A percentile compares a stretch with the other conserved stretches of the same genome.
Conservation (phyloP, 192 early-diverging fungal genomes). For the Ramicandelaber brevisporus region DNA sequence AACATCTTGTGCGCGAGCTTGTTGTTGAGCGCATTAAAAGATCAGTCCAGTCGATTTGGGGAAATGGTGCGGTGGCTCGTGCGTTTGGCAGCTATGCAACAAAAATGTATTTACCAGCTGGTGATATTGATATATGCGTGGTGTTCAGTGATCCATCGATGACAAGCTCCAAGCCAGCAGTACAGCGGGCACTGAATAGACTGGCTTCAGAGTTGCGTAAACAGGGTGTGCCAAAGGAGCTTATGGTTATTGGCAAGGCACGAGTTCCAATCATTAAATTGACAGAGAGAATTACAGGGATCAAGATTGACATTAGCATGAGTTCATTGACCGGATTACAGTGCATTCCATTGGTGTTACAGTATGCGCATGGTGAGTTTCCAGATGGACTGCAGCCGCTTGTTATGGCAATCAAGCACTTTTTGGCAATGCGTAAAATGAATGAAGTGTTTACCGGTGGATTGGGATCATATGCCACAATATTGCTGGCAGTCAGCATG, state of each 20-base stretch:
- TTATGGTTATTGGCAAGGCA: slow-evolving; percentile 35
- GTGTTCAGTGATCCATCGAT: slow-evolving; percentile 6
- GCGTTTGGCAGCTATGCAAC: slow-evolving; percentile 87
- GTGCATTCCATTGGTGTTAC: slow-evolving; percentile 24
- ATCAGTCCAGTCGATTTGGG: slow-evolving; percentile 17
- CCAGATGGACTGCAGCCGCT: slow-evolving; percentile 35
- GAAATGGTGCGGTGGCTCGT: slow-evolving; percentile 11
- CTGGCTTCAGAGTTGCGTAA: slow-evolving; percentile 19
- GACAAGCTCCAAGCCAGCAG: slow-evolving; percentile 6
- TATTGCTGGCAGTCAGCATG: slow-evolving; percentile 51
- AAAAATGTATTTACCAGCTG: slow-evolving; percentile 59
- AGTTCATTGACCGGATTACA: slow-evolving; percentile 40
- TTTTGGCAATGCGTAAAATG: slow-evolving; percentile 37
- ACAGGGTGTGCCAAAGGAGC: slow-evolving; percentile 11
- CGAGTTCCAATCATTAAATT: slow-evolving; percentile 85
- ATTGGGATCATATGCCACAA: slow-evolving; percentile 58
- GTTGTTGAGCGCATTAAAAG: slow-evolving; percentile 33
- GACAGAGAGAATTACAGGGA: slow-evolving; percentile 38
- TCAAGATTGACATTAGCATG: slow-evolving; percentile 64
- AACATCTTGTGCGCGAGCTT: slow-evolving; percentile 46
- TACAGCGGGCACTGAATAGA: slow-evolving; percentile 11
- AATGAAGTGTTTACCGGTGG: slow-evolving; percentile 82
- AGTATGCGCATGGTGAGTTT: slow-evolving; percentile 23
- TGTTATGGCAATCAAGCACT: slow-evolving; percentile 64
- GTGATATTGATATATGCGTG: slow-evolving; percentile 57